Evolutionary conservation across 495 filamentous ascomycete species (phyloP).

Genomic region (Diplogelasinospora grovesii): DNA sequence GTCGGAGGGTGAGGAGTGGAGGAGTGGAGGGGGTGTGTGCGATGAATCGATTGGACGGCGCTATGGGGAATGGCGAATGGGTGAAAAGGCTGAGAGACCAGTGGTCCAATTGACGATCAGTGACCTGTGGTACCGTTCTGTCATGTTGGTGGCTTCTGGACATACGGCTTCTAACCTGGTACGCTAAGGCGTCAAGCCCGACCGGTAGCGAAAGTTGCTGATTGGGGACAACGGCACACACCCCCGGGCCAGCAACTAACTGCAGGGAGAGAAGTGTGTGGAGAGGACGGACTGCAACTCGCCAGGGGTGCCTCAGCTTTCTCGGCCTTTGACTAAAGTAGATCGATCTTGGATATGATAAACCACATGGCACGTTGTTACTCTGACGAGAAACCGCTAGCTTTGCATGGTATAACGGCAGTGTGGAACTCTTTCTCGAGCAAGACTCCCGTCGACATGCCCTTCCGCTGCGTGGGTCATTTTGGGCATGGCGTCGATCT

Average conservation of each 20-base stretch:
- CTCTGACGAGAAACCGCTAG: background rate
- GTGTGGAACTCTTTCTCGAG: too few relatives aligned
- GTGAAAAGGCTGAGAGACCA: background rate
- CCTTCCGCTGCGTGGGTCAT: background rate
- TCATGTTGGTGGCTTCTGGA: background rate
- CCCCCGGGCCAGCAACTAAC: too few relatives aligned
- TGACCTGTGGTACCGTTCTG: background rate
- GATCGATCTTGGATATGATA: background rate
- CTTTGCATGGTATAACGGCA: too few relatives aligned
- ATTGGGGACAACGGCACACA: too few relatives aligned
- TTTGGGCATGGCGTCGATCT: conserved; percentile 1
- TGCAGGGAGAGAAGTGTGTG: too few relatives aligned
- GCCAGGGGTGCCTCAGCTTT: background rate
- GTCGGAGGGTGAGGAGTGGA: background rate
- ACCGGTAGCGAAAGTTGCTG: too few relatives aligned
- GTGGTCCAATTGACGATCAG: background rate
- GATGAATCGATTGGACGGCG: background rate
- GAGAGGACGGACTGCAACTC: background rate
- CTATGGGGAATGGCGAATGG: background rate
- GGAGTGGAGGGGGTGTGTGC: too few relatives aligned
- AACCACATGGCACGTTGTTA: background rate
- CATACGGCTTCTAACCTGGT: background rate
- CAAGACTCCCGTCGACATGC: too few relatives aligned
- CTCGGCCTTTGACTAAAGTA: background rate
- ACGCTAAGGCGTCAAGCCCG: too few relatives aligned